Evolutionary conservation across 345 rosid genomes (phyloP).

Genomic region (Eucalyptus regnans): DNA sequence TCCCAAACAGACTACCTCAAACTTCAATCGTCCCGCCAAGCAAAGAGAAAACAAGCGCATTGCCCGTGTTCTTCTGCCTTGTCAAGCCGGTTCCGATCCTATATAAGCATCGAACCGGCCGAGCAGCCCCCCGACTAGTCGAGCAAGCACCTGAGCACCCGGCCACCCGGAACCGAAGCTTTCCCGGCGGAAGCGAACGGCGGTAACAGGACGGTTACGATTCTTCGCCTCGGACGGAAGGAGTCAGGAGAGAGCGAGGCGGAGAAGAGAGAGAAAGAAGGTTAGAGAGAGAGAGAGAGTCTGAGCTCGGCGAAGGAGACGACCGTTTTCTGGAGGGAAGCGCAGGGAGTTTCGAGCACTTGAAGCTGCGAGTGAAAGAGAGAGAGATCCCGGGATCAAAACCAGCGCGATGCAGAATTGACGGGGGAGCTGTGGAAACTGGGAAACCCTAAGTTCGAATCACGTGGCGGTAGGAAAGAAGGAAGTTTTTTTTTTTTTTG

Average conservation of each 20-base stretch:
- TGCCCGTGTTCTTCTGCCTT: neutral
- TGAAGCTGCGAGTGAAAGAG: neutral
- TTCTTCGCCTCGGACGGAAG: neutral
- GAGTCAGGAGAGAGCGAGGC: neutral
- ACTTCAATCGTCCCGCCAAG: neutral
- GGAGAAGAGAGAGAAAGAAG: neutral
- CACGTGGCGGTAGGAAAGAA: constrained; percentile 6
- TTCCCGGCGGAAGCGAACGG: neutral
- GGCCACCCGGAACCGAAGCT: neutral
- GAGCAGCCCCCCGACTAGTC: neutral
- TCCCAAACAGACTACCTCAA: neutral
- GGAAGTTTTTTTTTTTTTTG: neutral
- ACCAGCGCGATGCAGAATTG: neutral
- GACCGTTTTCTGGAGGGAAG: neutral
- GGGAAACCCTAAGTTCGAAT: constrained; percentile 58
- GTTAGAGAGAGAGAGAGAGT: neutral
- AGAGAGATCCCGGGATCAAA: constrained; percentile 1
- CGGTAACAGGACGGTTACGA: neutral
- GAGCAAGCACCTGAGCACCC: neutral
- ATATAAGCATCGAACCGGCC: neutral
- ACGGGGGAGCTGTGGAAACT: neutral
- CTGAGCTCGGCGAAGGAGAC: neutral
- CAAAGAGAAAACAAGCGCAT: neutral
- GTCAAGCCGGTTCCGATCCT: neutral
- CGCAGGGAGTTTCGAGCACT: neutral